phyloP scores from a whole-genome alignment of 2,329 filamentous ascomycete species.

The Diaporthe ampelina region DNA sequence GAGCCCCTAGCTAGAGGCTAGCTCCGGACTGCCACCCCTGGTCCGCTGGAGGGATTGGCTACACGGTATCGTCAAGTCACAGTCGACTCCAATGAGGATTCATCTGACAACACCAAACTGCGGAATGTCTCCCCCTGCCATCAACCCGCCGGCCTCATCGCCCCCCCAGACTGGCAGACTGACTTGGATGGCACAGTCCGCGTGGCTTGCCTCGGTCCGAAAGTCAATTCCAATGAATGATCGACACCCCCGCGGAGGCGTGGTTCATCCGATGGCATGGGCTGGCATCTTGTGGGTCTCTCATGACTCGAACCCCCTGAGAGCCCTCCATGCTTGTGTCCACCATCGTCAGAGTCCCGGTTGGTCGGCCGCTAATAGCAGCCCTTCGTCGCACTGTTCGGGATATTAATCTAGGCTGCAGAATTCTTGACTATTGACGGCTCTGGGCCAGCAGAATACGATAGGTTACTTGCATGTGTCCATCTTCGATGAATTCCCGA shows the following conservation, averaged over 20 bases:
- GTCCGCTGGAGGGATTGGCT: neutral
- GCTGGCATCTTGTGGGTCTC: slow-evolving; percentile 13
- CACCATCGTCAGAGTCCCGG: slow-evolving; percentile 18
- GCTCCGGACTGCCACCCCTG: slow-evolving; percentile 4
- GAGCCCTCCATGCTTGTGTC: neutral
- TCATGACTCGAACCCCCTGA: slow-evolving; percentile 26
- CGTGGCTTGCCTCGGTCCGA: slow-evolving; percentile 25
- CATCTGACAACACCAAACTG: neutral
- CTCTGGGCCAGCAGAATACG: neutral
- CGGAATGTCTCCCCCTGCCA: neutral
- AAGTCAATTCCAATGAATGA: slow-evolving; percentile 24
- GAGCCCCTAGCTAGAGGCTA: slow-evolving; percentile 1
- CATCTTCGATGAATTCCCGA: slow-evolving; percentile 2
- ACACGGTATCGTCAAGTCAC: neutral
- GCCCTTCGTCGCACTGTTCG: slow-evolving; percentile 13
- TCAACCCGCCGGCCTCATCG: neutral
- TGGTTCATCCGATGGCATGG: slow-evolving; percentile 19
- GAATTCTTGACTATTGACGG: slow-evolving; percentile 12
- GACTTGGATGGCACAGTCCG: neutral
- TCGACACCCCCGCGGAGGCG: slow-evolving; percentile 1
- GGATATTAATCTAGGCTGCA: slow-evolving; percentile 15
- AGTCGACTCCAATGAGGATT: slow-evolving; percentile 11
- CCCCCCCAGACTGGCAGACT: neutral
- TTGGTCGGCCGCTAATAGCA: neutral
- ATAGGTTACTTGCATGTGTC: neutral